A percentile compares a stretch with the other conserved stretches of the same genome.
These are phyloP conservation scores for Sanghuangporus sanghuang DNA, from an alignment of 1,284 basidiomycete genomes.

Conservation along the genomic window DNA sequence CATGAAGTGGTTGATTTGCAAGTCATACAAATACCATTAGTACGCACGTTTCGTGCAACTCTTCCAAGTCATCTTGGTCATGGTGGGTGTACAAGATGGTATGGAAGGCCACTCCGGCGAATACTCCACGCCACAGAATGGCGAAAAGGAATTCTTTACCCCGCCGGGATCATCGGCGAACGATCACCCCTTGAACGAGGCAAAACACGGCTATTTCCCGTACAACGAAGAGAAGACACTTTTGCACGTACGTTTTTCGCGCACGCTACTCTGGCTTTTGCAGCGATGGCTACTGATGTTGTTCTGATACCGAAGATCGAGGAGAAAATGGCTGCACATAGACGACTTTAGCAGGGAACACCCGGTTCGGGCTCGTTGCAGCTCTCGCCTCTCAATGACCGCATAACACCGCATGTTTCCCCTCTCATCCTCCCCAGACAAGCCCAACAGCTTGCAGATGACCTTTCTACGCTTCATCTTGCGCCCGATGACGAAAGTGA, in stretches of 20 bases:
- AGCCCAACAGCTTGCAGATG: not conserved
- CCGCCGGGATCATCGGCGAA: slow-evolving; percentile 2
- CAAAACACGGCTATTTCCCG: slow-evolving; percentile 8
- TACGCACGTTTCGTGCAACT: too few relatives aligned
- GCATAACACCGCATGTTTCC: not conserved
- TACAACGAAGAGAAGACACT: slow-evolving; percentile 40
- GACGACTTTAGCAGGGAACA: slow-evolving; percentile 40
- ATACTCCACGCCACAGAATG: not conserved
- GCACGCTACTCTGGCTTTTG: not conserved
- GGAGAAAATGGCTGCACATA: slow-evolving; percentile 62
- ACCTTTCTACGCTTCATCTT: slow-evolving; percentile 6
- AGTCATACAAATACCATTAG: too few relatives aligned
- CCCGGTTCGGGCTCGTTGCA: slow-evolving; percentile 26
- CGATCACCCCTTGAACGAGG: not conserved
- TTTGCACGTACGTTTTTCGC: slow-evolving; percentile 53
- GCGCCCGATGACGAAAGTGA: slow-evolving; percentile 20
- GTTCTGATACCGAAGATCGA: slow-evolving; percentile 48
- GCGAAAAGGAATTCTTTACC: slow-evolving; percentile 6
- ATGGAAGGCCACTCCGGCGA: not conserved
- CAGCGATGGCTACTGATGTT: not conserved
- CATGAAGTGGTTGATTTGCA: too few relatives aligned
- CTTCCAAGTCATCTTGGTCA: slow-evolving; percentile 42
- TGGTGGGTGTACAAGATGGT: slow-evolving; percentile 42
- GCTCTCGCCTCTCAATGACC: slow-evolving; percentile 28
- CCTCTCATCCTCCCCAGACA: slow-evolving; percentile 2